Evolutionary conservation across 129 eudicot genomes (phyloP).

Genomic region (Arctium minus): DNA sequence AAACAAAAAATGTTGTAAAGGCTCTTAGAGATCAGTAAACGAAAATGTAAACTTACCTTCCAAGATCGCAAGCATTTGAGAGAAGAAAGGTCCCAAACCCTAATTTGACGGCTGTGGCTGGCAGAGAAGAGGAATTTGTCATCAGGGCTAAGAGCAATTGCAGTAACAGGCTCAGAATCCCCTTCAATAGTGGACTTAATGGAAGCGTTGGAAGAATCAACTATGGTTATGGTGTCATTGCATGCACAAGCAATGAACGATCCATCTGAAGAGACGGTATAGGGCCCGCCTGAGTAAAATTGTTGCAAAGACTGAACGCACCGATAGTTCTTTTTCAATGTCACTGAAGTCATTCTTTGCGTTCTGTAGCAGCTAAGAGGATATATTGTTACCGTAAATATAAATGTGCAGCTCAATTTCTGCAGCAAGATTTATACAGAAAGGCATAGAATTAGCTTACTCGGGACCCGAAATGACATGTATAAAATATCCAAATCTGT

Average conservation of each 20-base stretch:
- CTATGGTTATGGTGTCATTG: constrained; percentile 68
- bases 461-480: neutral
- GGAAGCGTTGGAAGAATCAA: constrained; percentile 72
- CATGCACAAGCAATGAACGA: constrained; percentile 80
- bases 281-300: constrained; percentile 89
- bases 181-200: constrained; percentile 81
- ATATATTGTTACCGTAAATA: neutral
- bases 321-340: constrained; percentile 68
- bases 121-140: constrained; percentile 64
- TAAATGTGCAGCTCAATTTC: neutral
- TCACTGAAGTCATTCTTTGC: constrained; percentile 37
- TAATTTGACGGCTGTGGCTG: constrained; percentile 82
- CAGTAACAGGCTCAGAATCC: constrained; percentile 72
- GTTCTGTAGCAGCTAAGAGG: too few relatives aligned
- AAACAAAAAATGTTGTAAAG: neutral
- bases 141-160: constrained; percentile 64
- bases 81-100: constrained; percentile 80
- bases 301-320: constrained; percentile 60
- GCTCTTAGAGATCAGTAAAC: neutral
- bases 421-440: neutral
- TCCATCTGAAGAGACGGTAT: constrained; percentile 65
- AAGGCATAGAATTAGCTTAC: neutral
- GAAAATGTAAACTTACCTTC: constrained; percentile 51
- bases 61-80: constrained; percentile 78
- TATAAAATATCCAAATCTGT: neutral